Conservation (phyloP, 352 stramenopile species). For the Phytophthora syringae region DNA sequence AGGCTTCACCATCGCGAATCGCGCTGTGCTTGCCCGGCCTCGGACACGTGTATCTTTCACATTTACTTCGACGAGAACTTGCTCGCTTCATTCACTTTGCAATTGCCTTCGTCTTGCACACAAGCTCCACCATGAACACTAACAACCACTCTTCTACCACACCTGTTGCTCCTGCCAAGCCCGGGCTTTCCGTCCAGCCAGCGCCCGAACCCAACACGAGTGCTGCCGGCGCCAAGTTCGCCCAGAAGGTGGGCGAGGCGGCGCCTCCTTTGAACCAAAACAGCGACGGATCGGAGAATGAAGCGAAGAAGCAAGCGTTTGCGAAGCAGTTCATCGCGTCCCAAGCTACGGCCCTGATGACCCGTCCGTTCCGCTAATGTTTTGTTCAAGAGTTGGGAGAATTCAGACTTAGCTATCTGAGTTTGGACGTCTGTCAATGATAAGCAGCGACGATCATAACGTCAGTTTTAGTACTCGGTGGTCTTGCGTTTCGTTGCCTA, state of each 20-base stretch:
- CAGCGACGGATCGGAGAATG: not conserved
- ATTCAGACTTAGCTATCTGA: too few relatives aligned
- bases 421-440: too few relatives aligned
- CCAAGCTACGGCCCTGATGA: conserved; percentile 12
- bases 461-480: too few relatives aligned
- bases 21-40: not conserved
- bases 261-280: conserved; percentile 3
- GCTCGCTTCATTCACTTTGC: conserved; percentile 7
- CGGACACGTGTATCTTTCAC: not conserved
- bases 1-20: not conserved
- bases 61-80: not conserved
- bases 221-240: conserved; percentile 3
- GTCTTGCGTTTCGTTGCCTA: too few relatives aligned
- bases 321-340: conserved; percentile 20
- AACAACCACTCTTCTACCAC: not conserved
- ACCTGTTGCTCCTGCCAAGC: not conserved
- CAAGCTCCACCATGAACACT: conserved; percentile 4
- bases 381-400: too few relatives aligned
- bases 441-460: too few relatives aligned
- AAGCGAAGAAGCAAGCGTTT: conserved; percentile 9
- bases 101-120: not conserved
- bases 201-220: not conserved
- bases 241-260: conserved; percentile 9
- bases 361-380: not conserved
- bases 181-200: conserved; percentile 1